Percentiles rank a stretch among this genome's conserved stretches.
Conservation (phyloP, 2,329 filamentous ascomycete species). For the Aspergillus piperis region DNA sequence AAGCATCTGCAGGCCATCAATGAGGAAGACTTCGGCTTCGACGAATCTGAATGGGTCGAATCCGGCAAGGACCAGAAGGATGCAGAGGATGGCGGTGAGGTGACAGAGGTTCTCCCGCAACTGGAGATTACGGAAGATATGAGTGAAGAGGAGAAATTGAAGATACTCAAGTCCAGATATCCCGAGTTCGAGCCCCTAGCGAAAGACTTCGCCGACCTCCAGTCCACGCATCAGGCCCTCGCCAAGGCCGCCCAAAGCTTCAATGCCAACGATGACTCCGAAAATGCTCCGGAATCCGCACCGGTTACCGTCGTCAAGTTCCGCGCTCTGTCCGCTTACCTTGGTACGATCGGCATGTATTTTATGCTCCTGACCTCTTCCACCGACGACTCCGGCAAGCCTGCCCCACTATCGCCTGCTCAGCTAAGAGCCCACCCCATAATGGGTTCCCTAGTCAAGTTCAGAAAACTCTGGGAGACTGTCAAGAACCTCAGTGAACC, state of each 20-base stretch:
- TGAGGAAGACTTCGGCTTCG: slow-evolving; percentile 90
- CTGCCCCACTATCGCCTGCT: slow-evolving; percentile 68
- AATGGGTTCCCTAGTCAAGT: slow-evolving; percentile 81
- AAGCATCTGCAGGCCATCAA: slow-evolving; percentile 88
- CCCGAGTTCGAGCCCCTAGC: slow-evolving; percentile 88
- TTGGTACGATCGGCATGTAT: slow-evolving; percentile 87
- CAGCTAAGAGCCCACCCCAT: slow-evolving; percentile 86
- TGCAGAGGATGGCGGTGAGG: slow-evolving; percentile 56
- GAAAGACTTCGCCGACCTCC: slow-evolving; percentile 74
- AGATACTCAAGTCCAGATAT: slow-evolving; percentile 76
- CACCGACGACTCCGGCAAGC: slow-evolving; percentile 56
- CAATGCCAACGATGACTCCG: slow-evolving; percentile 40
- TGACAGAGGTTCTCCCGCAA: slow-evolving; percentile 85
- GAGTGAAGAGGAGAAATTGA: slow-evolving; percentile 70
- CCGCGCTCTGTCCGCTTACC: slow-evolving; percentile 79
- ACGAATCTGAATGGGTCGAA: slow-evolving; percentile 81
- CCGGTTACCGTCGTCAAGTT: slow-evolving; percentile 70
- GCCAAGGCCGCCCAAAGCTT: slow-evolving; percentile 60
- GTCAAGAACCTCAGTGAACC: slow-evolving; percentile 65
- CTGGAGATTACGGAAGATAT: slow-evolving; percentile 79
- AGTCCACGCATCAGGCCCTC: slow-evolving; percentile 62
- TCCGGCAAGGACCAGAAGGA: slow-evolving; percentile 52
- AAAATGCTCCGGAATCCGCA: slow-evolving; percentile 41
- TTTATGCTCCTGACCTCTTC: slow-evolving; percentile 89
- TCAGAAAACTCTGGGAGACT: slow-evolving; percentile 76